Evolutionary conservation across 257 asterid species (phyloP), one percentile per base, ranked within the genome.

Genomic region (Mitragyna speciosa): DNA sequence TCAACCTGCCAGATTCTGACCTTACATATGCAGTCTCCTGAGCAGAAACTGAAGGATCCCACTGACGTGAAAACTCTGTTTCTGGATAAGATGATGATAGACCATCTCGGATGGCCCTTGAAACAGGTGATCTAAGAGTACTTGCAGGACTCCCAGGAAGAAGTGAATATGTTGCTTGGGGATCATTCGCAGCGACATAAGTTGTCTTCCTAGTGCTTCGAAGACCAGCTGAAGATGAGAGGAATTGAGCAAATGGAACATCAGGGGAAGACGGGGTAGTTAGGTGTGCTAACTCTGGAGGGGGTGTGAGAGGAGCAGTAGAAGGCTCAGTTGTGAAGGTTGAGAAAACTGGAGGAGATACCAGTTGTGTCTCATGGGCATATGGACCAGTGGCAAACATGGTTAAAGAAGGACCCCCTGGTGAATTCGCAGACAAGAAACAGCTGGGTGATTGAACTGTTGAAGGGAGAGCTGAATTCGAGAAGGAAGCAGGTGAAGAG

Each of bases 261-360:
- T 93, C 98, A 0, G 98, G 98, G 36, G 98, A 93, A 81, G 97
- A 93, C n/a, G 98, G 98, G 26, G 98, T 92, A 48, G 98, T 93
- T 54, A 93, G 77, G 75, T 92, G 98, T 33, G 98, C 97, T 76
- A 90, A 78, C 83, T 93, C 98, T 0, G 97, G 97, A 12, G 97
- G 98, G 71, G 98, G 98, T 19, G 98, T 93, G 75, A 89, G 76
- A 51, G 98, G 94, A 80, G 97, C 97, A 26, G 98, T 93, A 12
- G 97, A 93, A 65, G 97, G 97, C 86, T 93, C 96, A 2, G 98
- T 93, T 79, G 97, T 92, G 87, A 87, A 90, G 81, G 95, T 93
- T 0, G 98, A 93, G 82, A 92, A 93, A 6, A 92, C 97, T 8
- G 98, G 98, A 63, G 98, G 98, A 9, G 98, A 93, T 41, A 93